Base-by-base conservation (phyloP, 148 eudicot species). In the Simmondsia chinensis region DNA sequence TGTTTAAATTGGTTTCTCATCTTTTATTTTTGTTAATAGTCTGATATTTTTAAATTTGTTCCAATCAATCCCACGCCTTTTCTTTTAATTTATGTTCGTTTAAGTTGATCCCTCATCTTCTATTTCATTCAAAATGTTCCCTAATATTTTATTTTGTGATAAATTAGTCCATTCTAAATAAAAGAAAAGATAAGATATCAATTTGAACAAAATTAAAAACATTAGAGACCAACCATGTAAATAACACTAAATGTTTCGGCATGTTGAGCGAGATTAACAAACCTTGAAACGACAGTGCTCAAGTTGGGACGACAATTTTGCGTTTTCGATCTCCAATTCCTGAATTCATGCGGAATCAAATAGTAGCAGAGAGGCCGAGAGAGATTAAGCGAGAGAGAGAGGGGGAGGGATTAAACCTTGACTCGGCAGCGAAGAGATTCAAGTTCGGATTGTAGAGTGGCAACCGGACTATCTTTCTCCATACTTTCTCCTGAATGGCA, bases 321-420 rank as follows among this genome's bases (percentile, higher is more conserved):
- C 72, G 60, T 85, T 85, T 32, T 77, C 67, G 50, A 46, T 48
- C 59, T 85, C 86, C 39, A 80, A 37, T 30, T 70, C 80, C 94
- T 83, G 63, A 10, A 20, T 48, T 27, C 13, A 4, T 16, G 16
- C 21, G 5, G 4, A 20, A 35, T 19, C 20, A n/a, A n/a, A n/a
- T n/a, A 32, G 10, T 4, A 23, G 18, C n/a, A 39, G 14, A 0
- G 0, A 21, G 10, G 20, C 22, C 14, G 1, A 18, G 5, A 19
- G 4, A 14, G 17, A 19, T 4, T 46, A 6, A 8, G n/a, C 4
- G 22, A 13, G 22, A 9, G 23, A 34, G 16, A 10, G 20, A n/a
- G 1, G 25, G n/a, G 21, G n/a, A 27, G 23, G 16, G 50, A 49
- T 4, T 6, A 25, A 13, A 73, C 78, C 78, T 73, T 43, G 54